Base-by-base conservation (phyloP, 306 rosid genomes). In the Argentina anserina region DNA sequence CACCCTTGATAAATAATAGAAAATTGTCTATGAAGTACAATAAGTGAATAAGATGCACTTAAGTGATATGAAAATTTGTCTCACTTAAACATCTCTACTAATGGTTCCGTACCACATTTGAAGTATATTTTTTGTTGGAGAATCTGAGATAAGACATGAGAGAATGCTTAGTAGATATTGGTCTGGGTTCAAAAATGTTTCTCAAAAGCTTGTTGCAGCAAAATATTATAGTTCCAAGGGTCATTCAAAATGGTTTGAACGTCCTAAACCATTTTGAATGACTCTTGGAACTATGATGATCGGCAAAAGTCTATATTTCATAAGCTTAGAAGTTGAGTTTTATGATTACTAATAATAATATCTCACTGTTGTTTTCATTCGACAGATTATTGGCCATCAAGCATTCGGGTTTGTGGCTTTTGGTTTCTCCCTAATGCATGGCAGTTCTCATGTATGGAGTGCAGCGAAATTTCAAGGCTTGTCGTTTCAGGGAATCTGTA, bases 381-480 rank as follows among this genome's bases (percentile, higher is more conserved):
- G 71, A 70, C 88, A 91, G 97, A 83, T 72, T 91, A 91, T 60
- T 91, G 97, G 96, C 96, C 97, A 33, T 65, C 85, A 11, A 79
- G 75, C 68, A 86, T 86, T 70, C 87, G 78, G 61, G 87, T 84
- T 74, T 89, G 88, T 83, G 97, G 97, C 78, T 91, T 89, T 79
- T 91, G 96, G 97, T 91, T 89, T 75, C 85, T 86, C 64, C 92
- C 92, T 21, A 59, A 45, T 69, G 90, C 89, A 70, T 91, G 96
- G 96, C 96, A 91, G 81, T 84, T 86, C 77, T 84, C 97, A 62
- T 91, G 97, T 81, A 77, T 72, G 81, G 74, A 75, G 75, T 91
- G 97, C 75, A 55, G 83, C 70, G 87, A 87, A 80, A 70, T 84
- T 60, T 78, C 82, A 43, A 66, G 63, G 7, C 76, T 45, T 78